Evolutionary conservation across 75 land plant species (phyloP).

Genomic region (Picea sitchensis): DNA sequence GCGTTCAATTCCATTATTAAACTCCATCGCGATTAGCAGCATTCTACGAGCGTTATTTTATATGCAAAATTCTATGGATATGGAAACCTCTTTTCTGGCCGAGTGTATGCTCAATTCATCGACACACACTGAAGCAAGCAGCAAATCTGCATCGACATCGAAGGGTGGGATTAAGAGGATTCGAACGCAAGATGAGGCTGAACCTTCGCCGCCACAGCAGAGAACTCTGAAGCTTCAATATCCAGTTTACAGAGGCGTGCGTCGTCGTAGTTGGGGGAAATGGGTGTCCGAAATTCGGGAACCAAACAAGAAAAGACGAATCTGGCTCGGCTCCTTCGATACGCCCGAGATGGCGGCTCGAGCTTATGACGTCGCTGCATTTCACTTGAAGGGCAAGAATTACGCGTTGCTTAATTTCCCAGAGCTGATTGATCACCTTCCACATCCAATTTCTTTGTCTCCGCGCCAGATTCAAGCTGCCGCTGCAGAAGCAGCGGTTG

Average conservation of each 20-base stretch:
- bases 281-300: constrained; percentile 57
- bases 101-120: no score
- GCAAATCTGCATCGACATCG: no score
- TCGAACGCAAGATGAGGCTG: no score
- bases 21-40: no score
- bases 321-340: constrained; percentile 49
- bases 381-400: constrained; percentile 39
- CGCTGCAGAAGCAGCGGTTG: constrained; percentile 40
- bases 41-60: no score
- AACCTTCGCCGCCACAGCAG: no score
- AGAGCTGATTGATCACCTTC: constrained; percentile 37
- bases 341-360: constrained; percentile 50
- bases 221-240: background rate
- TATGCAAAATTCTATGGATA: no score
- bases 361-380: constrained; percentile 46
- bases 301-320: constrained; percentile 36
- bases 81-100: no score
- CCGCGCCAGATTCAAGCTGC: constrained; percentile 22
- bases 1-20: no score
- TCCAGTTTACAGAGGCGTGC: constrained; percentile 36
- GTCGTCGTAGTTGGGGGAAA: constrained; percentile 31
- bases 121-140: no score
- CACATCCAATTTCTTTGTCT: constrained; percentile 17
- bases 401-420: constrained; percentile 59
- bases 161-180: no score